Conservation (phyloP, 164 flowering plant genomes). For the Saururus chinensis region DNA sequence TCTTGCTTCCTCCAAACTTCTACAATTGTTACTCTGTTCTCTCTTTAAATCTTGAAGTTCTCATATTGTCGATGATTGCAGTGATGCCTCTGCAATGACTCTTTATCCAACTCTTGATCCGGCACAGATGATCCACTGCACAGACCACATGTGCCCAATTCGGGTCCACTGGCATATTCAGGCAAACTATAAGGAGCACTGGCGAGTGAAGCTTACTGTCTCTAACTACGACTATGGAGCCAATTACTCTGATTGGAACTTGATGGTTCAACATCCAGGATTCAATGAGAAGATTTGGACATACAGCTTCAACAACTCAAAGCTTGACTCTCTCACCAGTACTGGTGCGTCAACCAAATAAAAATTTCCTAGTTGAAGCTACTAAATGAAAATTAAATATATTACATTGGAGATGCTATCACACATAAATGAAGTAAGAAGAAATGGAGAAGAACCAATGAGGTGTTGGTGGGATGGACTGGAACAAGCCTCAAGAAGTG, state of each 20-base stretch:
- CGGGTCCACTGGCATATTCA: conserved; percentile 65
- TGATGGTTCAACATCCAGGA: conserved; percentile 57
- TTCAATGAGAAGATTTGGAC: conserved; percentile 17
- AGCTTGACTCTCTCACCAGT: conserved; percentile 7
- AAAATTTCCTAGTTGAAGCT: neutral
- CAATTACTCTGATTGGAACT: conserved; percentile 53
- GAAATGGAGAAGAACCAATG: too few relatives aligned
- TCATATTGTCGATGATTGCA: neutral
- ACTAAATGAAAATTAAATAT: too few relatives aligned
- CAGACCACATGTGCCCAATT: conserved; percentile 62
- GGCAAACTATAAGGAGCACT: conserved; percentile 37
- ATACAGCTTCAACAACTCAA: conserved; percentile 48
- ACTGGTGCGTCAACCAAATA: conserved; percentile 1
- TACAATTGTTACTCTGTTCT: neutral
- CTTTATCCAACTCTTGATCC: neutral
- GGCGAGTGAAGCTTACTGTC: conserved; percentile 57
- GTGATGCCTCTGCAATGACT: neutral
- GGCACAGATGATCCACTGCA: conserved; percentile 27
- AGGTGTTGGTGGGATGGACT: too few relatives aligned
- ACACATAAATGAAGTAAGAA: too few relatives aligned
- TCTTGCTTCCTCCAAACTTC: neutral
- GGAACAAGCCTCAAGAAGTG: too few relatives aligned
- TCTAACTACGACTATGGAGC: conserved; percentile 35
- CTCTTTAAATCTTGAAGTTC: too few relatives aligned
- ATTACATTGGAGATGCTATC: too few relatives aligned